These are phyloP conservation scores for Ceratobasidium theobromae DNA, from an alignment of 1,284 basidiomycete genomes.

Conservation along the genomic window DNA sequence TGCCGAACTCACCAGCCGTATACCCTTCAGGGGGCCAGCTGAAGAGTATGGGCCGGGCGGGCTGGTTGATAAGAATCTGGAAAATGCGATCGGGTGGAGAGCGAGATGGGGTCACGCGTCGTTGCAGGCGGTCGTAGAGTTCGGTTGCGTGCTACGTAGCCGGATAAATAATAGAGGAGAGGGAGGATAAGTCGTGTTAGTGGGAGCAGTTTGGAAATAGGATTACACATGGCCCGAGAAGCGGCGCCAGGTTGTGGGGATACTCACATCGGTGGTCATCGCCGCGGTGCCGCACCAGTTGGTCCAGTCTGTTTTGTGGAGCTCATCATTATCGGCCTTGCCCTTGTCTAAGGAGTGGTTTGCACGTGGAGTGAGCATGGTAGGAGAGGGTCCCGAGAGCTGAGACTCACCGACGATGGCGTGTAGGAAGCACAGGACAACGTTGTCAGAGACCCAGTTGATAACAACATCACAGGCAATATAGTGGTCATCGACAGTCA, in stretches of 20 bases:
- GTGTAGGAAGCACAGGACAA: conserved; percentile 95
- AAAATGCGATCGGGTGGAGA: conserved; percentile 43
- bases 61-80: conserved; percentile 41
- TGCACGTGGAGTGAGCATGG: conserved; percentile 9
- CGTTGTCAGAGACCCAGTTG: conserved; percentile 89
- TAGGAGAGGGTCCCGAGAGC: neutral
- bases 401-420: conserved; percentile 57
- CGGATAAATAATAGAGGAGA: conserved; percentile 39
- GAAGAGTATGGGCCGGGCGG: conserved; percentile 61
- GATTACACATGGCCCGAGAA: neutral
- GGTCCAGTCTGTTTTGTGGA: conserved; percentile 77
- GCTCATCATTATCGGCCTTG: conserved; percentile 77
- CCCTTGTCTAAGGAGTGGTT: conserved; percentile 43
- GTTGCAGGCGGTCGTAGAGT: conserved; percentile 45
- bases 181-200: conserved; percentile 20
- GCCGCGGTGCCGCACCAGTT: conserved; percentile 88
- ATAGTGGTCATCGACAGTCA: conserved; percentile 75
- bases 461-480: conserved; percentile 90
- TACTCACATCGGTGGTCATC: conserved; percentile 46
- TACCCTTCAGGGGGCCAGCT: conserved; percentile 88
- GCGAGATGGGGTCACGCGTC: conserved; percentile 35
- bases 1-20: conserved; percentile 78
- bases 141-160: conserved; percentile 49
- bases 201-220: conserved; percentile 5
- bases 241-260: conserved; percentile 47